Evolutionary conservation across 192 early-diverging fungal species (phyloP).

Genomic region (Piromyces finnis): DNA sequence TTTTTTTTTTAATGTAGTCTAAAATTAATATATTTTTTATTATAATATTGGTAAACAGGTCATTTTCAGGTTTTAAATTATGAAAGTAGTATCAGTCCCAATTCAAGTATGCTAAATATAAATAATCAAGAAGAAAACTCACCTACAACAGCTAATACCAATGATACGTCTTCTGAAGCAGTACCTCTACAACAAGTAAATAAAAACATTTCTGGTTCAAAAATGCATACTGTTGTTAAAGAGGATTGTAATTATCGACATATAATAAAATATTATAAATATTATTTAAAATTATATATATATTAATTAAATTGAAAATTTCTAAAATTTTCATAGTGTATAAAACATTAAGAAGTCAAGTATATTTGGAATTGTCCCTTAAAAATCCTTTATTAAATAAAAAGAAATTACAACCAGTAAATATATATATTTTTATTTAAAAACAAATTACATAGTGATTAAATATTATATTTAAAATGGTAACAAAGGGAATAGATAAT

Average conservation of each 20-base stretch:
- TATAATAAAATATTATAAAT: too few species aligned
- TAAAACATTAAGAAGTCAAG: not conserved
- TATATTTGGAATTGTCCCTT: not conserved
- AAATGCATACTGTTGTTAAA: not conserved
- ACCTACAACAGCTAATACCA: not conserved
- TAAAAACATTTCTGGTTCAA: not conserved
- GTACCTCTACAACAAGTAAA: not conserved
- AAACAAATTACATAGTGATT: too few species aligned
- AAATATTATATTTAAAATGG: too few species aligned
- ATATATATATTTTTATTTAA: too few species aligned
- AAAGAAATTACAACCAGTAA: constrained; percentile 35
- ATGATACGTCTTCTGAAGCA: not conserved
- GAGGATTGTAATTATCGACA: too few species aligned
- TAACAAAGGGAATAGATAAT: too few species aligned
- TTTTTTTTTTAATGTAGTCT: too few species aligned
- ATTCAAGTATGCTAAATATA: not conserved
- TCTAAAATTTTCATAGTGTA: too few species aligned
- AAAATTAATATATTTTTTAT: too few species aligned
- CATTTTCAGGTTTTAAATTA: not conserved
- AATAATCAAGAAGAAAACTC: not conserved
- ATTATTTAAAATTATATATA: too few species aligned
- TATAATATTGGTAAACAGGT: not conserved
- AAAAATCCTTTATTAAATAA: constrained; percentile 30
- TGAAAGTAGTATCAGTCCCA: not conserved
- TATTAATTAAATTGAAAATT: too few species aligned